Evolutionary conservation across 495 filamentous ascomycete genomes (phyloP).

Genomic region (Aspergillus egyptiacus): DNA sequence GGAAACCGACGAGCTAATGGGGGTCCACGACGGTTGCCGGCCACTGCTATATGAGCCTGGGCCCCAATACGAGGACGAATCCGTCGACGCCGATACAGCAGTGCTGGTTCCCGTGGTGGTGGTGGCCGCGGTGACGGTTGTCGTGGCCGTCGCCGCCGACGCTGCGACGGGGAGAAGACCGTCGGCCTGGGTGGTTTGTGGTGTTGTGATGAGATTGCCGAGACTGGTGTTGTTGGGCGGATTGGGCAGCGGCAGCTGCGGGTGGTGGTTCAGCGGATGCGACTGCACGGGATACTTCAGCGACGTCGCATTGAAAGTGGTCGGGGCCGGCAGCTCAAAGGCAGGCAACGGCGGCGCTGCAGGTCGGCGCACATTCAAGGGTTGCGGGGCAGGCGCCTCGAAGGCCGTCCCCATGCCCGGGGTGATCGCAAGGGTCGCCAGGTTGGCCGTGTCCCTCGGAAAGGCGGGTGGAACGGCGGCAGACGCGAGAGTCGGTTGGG

Average conservation of each 20-base stretch:
- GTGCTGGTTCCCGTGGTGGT: no score
- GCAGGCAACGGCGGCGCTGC: constrained; percentile 55
- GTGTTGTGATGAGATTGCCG: constrained; percentile 57
- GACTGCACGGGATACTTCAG: constrained; percentile 40
- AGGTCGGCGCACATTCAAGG: constrained; percentile 54
- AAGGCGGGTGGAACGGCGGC: constrained; percentile 15
- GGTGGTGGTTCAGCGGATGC: constrained; percentile 35
- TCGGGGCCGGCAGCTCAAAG: constrained; percentile 58
- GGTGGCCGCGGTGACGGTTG: constrained; percentile 34
- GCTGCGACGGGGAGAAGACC: constrained; percentile 43
- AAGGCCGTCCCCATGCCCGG: constrained; percentile 43
- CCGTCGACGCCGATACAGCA: constrained; percentile 20
- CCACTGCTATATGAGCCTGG: constrained; percentile 49
- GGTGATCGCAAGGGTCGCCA: constrained; percentile 43
- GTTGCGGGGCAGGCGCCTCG: constrained; percentile 32
- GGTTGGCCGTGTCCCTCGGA: constrained; percentile 24
- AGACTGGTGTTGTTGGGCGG: constrained; percentile 48
- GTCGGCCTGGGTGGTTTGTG: constrained; percentile 56
- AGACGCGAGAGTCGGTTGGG: constrained; percentile 8
- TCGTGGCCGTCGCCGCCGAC: constrained; percentile 19
- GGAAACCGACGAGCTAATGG: constrained; percentile 34
- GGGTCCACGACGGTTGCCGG: constrained; percentile 25
- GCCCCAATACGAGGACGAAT: constrained; percentile 46
- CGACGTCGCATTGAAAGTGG: constrained; percentile 24
- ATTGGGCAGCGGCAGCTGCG: constrained; percentile 38